Evolutionary conservation across 352 stramenopile genomes (phyloP).

Genomic region (Globisporangium middletonii): DNA sequence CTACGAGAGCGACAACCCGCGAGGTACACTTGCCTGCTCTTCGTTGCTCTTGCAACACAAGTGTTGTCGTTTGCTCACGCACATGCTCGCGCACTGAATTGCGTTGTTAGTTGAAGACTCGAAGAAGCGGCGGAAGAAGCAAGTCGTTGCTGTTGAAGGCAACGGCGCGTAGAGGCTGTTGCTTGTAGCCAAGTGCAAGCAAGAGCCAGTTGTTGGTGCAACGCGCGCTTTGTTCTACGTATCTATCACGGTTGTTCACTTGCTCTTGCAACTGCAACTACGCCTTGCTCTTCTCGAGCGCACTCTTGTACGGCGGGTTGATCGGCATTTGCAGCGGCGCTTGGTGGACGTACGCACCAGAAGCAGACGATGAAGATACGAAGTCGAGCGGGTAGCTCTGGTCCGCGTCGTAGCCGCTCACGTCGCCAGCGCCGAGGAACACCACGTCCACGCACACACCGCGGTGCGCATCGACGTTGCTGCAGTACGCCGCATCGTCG

Average conservation of each 20-base stretch:
- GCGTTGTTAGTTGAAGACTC: slow-evolving; percentile 49
- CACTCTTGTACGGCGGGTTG: slow-evolving; percentile 80
- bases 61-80: not conserved
- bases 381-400: slow-evolving; percentile 76
- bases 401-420: slow-evolving; percentile 77
- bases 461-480: slow-evolving; percentile 27
- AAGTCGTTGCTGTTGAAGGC: slow-evolving; percentile 6
- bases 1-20: slow-evolving; percentile 86
- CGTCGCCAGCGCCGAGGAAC: slow-evolving; percentile 69
- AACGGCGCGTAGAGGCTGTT: not conserved
- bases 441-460: slow-evolving; percentile 53
- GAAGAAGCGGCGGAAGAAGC: slow-evolving; percentile 75
- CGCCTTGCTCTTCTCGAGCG: slow-evolving; percentile 48
- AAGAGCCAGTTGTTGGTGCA: too few relatives aligned
- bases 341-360: slow-evolving; percentile 48
- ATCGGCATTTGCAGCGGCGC: slow-evolving; percentile 82
- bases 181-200: too few relatives aligned
- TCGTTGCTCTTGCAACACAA: not conserved
- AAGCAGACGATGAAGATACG: not conserved
- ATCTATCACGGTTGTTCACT: slow-evolving; percentile 10
- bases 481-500: slow-evolving; percentile 13
- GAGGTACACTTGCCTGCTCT: slow-evolving; percentile 31
- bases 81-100: not conserved
- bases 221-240: too few relatives aligned
- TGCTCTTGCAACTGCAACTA: not conserved